Conservation (phyloP, 768 basidiomycete species). For the Amanita subjunquillea region DNA sequence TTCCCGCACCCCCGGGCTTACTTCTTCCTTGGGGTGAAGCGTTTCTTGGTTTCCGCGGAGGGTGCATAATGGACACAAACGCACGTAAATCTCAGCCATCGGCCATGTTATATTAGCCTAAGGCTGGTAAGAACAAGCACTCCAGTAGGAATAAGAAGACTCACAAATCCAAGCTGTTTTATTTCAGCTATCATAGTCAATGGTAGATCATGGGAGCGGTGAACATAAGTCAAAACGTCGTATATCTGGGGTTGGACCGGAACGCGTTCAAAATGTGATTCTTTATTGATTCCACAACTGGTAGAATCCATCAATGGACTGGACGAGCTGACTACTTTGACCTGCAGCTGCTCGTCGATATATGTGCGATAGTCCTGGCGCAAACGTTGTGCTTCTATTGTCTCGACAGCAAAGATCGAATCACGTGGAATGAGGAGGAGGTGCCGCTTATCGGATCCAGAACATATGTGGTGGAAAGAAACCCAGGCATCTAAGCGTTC, state of each 20-base stretch:
- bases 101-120: constrained; percentile 65
- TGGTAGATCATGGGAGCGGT: constrained; percentile 46
- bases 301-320: constrained; percentile 7
- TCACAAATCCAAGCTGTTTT: constrained; percentile 49
- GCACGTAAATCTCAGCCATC: constrained; percentile 59
- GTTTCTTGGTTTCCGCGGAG: constrained; percentile 11
- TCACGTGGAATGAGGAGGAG: constrained; percentile 55
- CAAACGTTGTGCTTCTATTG: constrained; percentile 38
- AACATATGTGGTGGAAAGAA: constrained; percentile 47
- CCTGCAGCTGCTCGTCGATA: constrained; percentile 14
- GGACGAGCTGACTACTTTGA: background rate
- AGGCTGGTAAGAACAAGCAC: constrained; percentile 1
- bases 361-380: constrained; percentile 33
- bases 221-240: constrained; percentile 57
- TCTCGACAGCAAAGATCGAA: constrained; percentile 39
- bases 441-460: constrained; percentile 48
- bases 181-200: constrained; percentile 46
- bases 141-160: constrained; percentile 13
- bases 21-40: background rate
- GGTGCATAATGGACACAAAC: constrained; percentile 44
- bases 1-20: background rate
- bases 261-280: constrained; percentile 45
- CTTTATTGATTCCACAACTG: constrained; percentile 9
- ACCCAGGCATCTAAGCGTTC: constrained; percentile 39
- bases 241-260: constrained; percentile 62